Evolutionary conservation across 208 protist genomes (phyloP).

Genomic region (Crithidia acanthocephali): DNA sequence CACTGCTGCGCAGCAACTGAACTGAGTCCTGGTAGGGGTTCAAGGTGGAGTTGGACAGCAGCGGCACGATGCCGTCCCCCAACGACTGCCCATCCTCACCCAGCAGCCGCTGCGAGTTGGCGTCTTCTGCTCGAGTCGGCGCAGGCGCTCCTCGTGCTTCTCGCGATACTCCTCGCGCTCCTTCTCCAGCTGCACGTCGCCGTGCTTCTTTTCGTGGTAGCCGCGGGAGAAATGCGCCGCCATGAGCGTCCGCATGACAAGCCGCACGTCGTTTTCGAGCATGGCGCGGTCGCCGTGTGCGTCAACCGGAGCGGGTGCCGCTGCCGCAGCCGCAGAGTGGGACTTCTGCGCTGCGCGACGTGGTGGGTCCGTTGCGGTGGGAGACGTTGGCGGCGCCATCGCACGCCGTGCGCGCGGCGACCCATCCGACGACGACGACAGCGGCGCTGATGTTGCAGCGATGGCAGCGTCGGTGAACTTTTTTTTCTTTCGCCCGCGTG

Average conservation of each 20-base stretch:
- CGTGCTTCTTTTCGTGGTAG: constrained; percentile 30
- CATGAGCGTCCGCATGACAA: constrained; percentile 83
- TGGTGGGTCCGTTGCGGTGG: background rate
- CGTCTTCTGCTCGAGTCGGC: constrained; percentile 60
- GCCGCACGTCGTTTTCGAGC: constrained; percentile 69
- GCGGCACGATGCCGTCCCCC: constrained; percentile 70
- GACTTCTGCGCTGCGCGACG: too few species aligned
- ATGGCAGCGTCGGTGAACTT: background rate
- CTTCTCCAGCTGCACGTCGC: constrained; percentile 41
- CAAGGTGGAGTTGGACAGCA: constrained; percentile 19
- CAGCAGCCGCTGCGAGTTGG: constrained; percentile 62
- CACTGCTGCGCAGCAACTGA: background rate
- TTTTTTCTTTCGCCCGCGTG: background rate
- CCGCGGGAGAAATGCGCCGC: constrained; percentile 50
- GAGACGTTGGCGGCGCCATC: too few species aligned
- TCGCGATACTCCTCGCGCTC: constrained; percentile 36
- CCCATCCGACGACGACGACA: too few species aligned
- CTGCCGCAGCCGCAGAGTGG: background rate
- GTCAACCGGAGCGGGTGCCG: background rate
- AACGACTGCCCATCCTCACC: constrained; percentile 48
- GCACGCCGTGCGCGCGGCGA: too few species aligned
- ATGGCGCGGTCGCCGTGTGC: constrained; percentile 9
- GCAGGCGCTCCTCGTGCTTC: constrained; percentile 47
- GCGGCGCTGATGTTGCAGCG: too few species aligned
- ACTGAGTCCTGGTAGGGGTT: background rate